Percentiles rank a stretch among this genome's conserved stretches.
These are phyloP conservation scores for Alternaria triticimaculans DNA, from an alignment of 2,329 filamentous ascomycete genomes.

Conservation along the genomic window DNA sequence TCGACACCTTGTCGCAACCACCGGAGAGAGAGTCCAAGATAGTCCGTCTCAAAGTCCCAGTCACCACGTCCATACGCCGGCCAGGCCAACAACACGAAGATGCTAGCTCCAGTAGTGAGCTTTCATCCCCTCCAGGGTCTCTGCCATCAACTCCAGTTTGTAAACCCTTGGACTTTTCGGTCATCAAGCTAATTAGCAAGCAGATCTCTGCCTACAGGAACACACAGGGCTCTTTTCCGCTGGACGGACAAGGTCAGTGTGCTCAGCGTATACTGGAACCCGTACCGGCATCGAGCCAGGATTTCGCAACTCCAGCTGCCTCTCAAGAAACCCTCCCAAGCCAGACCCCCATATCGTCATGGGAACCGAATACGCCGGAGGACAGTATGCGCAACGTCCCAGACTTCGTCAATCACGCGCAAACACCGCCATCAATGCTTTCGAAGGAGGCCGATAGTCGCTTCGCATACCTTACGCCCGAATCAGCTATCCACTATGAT, in stretches of 20 bases:
- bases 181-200: background rate
- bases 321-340: background rate
- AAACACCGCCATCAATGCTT: background rate
- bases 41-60: background rate
- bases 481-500: background rate
- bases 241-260: background rate
- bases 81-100: background rate
- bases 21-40: background rate
- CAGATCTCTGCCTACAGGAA: background rate
- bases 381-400: background rate
- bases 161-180: background rate
- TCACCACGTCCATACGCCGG: background rate
- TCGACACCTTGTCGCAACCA: background rate
- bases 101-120: background rate
- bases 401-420: background rate
- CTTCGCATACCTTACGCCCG: constrained; percentile 3
- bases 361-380: background rate
- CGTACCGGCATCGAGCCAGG: constrained; percentile 4
- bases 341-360: background rate
- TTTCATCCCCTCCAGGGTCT: background rate
- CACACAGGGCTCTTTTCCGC: background rate
- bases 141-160: background rate
- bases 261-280: background rate
- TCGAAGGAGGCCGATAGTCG: background rate
- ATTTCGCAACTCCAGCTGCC: background rate